Evolutionary conservation across 495 filamentous ascomycete genomes (phyloP), one percentile per base, ranked within the genome.

Genomic region (Monascus purpureus): DNA sequence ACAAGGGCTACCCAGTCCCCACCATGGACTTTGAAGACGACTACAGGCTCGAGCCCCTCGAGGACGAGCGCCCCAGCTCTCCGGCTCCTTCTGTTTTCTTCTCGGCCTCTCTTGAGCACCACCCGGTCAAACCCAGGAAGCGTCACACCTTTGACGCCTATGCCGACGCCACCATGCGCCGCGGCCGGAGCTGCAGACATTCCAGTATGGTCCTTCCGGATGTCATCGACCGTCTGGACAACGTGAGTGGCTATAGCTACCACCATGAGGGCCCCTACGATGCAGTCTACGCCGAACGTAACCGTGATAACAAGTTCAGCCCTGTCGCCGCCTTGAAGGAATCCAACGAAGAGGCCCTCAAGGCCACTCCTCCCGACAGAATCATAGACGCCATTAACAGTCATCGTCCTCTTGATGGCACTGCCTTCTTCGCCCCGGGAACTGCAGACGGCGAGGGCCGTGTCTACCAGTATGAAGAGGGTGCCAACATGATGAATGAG

Each of bases 251-350:
- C 12, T 56, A 51, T 6, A 53, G 62, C 2, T 96, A 93, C 45
- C 90, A 97, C 49, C 90, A 97, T 42, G 82, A 80, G 35, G 90
- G 90, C 0, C 90, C 90, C 0, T 97, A 82, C 41, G 90, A 97
- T 50, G 84, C 90, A 0, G 78, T 80, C 3, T 65, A 81, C 28
- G 55, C 75, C 4, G 69, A 82, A 16, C 61, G 80, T 13, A 93
- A 94, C 52, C 56, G 50, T n/a, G 52, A 71, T 42, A 63, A 52
- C 45, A 57, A 65, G 32, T 63, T 42, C 47, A 82, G 59, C 28
- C 90, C 90, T 0, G 51, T 96, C 9, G 83, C 80, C 19, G 92
- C 90, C 4, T 67, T 94, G 3, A 59, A 56, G 33, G 61, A 70
- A 8, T 75, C 74, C 11, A 95, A 90, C 53, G 59, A 67, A 11